Percentiles rank a stretch among this genome's conserved stretches.
Conservation (phyloP, 768 basidiomycete species). For the Auriscalpium orientale region DNA sequence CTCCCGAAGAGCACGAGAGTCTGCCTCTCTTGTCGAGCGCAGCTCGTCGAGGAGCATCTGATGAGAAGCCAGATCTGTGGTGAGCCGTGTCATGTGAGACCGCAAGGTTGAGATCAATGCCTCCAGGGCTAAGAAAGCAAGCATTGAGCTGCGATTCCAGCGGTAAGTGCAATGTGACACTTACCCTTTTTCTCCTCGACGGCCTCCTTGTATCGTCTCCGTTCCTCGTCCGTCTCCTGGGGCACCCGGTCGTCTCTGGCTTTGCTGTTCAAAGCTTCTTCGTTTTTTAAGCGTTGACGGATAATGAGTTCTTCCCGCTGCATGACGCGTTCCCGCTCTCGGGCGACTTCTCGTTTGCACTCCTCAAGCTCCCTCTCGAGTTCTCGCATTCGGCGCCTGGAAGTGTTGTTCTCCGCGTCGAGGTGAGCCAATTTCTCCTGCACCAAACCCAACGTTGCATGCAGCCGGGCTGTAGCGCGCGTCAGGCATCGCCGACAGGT, state of each 20-base stretch:
- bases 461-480: conserved; percentile 42
- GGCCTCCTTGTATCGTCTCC: conserved; percentile 57
- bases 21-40: conserved; percentile 53
- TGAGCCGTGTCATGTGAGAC: conserved; percentile 68
- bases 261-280: conserved; percentile 27
- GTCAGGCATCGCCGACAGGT: not conserved
- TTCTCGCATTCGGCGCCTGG: conserved; percentile 76
- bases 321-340: conserved; percentile 58
- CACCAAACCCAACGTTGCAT: conserved; percentile 52
- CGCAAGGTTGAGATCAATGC: conserved; percentile 68
- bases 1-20: conserved; percentile 45
- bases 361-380: conserved; percentile 81
- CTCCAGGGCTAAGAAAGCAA: conserved; percentile 50
- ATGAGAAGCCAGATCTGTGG: conserved; percentile 72
- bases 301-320: conserved; percentile 45
- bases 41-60: conserved; percentile 63
- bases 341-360: conserved; percentile 69
- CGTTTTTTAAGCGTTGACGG: conserved; percentile 14
- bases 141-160: not conserved
- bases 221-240: conserved; percentile 12
- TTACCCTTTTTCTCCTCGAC: conserved; percentile 87
- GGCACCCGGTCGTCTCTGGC: conserved; percentile 24
- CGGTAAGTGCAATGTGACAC: conserved; percentile 5
- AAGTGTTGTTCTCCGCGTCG: conserved; percentile 77
- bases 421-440: conserved; percentile 65